Percentiles rank a stretch among this genome's conserved stretches.
Evolutionary conservation across 2,329 filamentous ascomycete species (phyloP).

Genomic region (Cryphonectria japonica): DNA sequence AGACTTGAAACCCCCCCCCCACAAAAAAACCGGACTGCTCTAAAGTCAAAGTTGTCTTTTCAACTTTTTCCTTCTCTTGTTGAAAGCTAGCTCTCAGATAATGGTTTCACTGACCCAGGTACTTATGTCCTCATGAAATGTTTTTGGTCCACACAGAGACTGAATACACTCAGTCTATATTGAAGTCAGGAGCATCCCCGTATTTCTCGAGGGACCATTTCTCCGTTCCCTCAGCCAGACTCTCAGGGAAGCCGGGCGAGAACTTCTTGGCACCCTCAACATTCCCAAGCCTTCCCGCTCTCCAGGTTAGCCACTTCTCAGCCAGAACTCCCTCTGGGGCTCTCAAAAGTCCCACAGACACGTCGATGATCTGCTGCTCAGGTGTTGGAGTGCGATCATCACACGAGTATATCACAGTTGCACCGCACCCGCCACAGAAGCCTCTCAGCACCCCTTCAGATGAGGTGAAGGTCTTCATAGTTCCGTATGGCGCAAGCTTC

Average conservation of each 20-base stretch:
- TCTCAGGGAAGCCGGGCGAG: slow-evolving; percentile 42
- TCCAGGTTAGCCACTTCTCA: slow-evolving; percentile 52
- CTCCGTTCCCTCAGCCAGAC: slow-evolving; percentile 43
- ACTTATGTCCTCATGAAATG: too few relatives aligned
- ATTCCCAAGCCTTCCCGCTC: slow-evolving; percentile 39
- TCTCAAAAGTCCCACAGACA: slow-evolving; percentile 49
- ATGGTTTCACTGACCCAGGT: not conserved
- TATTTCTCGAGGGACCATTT: slow-evolving; percentile 43
- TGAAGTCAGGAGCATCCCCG: slow-evolving; percentile 33
- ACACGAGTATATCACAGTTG: slow-evolving; percentile 45
- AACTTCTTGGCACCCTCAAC: slow-evolving; percentile 41
- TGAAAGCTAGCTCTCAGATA: not conserved
- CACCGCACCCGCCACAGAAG: slow-evolving; percentile 53
- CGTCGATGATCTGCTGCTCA: slow-evolving; percentile 44
- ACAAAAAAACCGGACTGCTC: not conserved
- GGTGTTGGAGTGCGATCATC: slow-evolving; percentile 36
- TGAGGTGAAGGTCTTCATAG: slow-evolving; percentile 47
- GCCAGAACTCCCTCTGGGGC: slow-evolving; percentile 49
- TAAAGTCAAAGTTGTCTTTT: too few relatives aligned
- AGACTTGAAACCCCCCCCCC: not conserved
- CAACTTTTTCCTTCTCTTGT: not conserved
- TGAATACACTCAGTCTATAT: not conserved
- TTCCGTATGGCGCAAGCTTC: slow-evolving; percentile 45
- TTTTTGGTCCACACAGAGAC: not conserved
- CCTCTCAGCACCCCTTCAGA: slow-evolving; percentile 44